phyloP scores from a whole-genome alignment of 202 grass and related monocot genomes.

The Brachypodium distachyon region DNA sequence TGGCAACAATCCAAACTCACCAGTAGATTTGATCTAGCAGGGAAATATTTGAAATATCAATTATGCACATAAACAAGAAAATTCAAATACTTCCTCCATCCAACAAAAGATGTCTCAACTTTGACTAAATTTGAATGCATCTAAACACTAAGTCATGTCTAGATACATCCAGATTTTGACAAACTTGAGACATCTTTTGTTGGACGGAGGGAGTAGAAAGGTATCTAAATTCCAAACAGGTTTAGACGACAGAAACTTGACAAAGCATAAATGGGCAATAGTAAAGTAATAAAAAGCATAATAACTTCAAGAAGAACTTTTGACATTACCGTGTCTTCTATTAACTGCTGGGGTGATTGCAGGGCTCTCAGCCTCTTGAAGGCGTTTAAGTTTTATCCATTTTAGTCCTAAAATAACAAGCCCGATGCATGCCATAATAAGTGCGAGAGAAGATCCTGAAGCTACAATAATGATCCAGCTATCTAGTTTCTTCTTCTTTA shows the following conservation, averaged over 20 bases:
- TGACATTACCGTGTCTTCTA: slow-evolving; percentile 47
- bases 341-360: slow-evolving; percentile 29
- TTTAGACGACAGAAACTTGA: not conserved
- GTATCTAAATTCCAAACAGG: not conserved
- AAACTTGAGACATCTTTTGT: too few relatives aligned
- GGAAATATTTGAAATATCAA: not conserved
- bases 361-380: slow-evolving; percentile 39
- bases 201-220: too few relatives aligned
- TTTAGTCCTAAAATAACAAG: slow-evolving; percentile 50
- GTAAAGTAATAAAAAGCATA: not conserved
- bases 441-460: slow-evolving; percentile 47
- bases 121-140: too few relatives aligned
- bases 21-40: not conserved
- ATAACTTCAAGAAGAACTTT: not conserved
- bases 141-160: too few relatives aligned
- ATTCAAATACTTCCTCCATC: too few relatives aligned
- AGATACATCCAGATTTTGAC: too few relatives aligned
- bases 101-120: too few relatives aligned
- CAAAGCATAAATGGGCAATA: not conserved
- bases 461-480: slow-evolving; percentile 63
- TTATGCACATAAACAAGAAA: not conserved
- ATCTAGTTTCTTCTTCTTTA: slow-evolving; percentile 57
- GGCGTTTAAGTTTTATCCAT: slow-evolving; percentile 32
- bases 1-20: too few relatives aligned
- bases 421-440: slow-evolving; percentile 50